Conservation (phyloP, 2,329 filamentous ascomycete genomes). For the Colletotrichum sojae region DNA sequence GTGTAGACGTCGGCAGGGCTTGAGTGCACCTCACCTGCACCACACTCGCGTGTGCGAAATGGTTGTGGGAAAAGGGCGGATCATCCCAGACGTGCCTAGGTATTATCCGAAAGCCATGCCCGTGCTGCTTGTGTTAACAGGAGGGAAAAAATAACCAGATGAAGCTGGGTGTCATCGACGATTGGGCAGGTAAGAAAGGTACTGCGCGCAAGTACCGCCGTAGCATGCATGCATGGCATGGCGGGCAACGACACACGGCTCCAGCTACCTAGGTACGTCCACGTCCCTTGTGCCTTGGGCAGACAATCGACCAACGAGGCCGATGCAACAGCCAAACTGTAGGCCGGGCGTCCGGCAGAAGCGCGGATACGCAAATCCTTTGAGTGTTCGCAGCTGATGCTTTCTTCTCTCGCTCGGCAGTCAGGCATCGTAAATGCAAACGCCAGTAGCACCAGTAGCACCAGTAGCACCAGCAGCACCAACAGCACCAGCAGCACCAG, state of each 20-base stretch:
- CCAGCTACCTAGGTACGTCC: not conserved
- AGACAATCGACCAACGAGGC: conserved; percentile 7
- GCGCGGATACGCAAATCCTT: not conserved
- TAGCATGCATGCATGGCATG: not conserved
- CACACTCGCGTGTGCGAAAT: conserved; percentile 7
- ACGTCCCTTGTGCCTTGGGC: not conserved
- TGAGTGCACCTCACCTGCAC: conserved; percentile 2
- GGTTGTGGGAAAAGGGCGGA: not conserved
- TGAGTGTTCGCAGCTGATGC: too few species aligned
- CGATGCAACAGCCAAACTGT: not conserved
- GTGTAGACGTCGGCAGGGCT: conserved; percentile 19
- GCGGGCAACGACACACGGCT: not conserved
- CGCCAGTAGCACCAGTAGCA: not conserved
- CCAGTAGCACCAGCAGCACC: not conserved
- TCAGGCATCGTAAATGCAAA: not conserved
- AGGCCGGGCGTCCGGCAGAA: not conserved
- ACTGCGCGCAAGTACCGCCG: not conserved
- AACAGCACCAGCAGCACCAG: not conserved
- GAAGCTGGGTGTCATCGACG: conserved; percentile 9
- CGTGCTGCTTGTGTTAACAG: not conserved
- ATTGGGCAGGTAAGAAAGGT: conserved; percentile 12
- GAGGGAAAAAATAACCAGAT: conserved; percentile 7
- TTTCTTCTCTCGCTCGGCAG: too few species aligned
- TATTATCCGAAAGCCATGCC: conserved; percentile 7
- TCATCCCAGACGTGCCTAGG: not conserved